Evolutionary conservation across 129 eudicot genomes (phyloP).

Genomic region (Flaveria ramosissima): DNA sequence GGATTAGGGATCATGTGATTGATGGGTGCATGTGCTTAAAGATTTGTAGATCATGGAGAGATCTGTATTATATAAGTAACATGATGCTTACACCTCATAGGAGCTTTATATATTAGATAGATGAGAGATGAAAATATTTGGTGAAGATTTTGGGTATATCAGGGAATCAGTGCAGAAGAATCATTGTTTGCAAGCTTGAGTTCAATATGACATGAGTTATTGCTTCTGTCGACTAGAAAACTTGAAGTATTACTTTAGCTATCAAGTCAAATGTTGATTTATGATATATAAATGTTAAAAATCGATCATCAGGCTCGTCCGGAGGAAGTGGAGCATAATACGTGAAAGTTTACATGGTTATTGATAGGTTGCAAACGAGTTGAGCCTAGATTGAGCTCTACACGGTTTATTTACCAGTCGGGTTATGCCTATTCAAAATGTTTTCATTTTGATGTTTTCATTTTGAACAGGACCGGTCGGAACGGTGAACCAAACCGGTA

Average conservation of each 20-base stretch:
- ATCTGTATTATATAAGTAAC: slow-evolving; percentile 44
- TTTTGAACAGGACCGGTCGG: too few relatives aligned
- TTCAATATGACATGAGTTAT: background rate
- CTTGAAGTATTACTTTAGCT: background rate
- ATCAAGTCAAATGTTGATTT: background rate
- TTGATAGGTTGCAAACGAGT: background rate
- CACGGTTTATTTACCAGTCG: too few relatives aligned
- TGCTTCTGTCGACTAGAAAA: background rate
- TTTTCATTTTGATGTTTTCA: too few relatives aligned
- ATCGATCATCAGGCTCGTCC: background rate
- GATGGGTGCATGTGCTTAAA: slow-evolving; percentile 46
- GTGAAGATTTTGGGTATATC: slow-evolving; percentile 28
- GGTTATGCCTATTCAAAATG: too few relatives aligned
- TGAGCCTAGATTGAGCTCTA: too few relatives aligned
- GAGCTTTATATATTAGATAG: slow-evolving; percentile 15
- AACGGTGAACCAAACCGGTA: too few relatives aligned
- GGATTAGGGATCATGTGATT: slow-evolving; percentile 38
- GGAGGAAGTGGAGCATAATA: background rate
- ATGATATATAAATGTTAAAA: background rate
- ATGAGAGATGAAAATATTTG: slow-evolving; percentile 23
- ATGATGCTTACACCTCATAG: slow-evolving; percentile 38
- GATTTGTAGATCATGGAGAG: slow-evolving; percentile 43
- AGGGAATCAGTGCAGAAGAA: too few relatives aligned
- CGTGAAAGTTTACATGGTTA: background rate
- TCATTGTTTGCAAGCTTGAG: slow-evolving; percentile 17